phyloP scores from a whole-genome alignment of 495 filamentous ascomycete species.

The Xylaria nigripes region DNA sequence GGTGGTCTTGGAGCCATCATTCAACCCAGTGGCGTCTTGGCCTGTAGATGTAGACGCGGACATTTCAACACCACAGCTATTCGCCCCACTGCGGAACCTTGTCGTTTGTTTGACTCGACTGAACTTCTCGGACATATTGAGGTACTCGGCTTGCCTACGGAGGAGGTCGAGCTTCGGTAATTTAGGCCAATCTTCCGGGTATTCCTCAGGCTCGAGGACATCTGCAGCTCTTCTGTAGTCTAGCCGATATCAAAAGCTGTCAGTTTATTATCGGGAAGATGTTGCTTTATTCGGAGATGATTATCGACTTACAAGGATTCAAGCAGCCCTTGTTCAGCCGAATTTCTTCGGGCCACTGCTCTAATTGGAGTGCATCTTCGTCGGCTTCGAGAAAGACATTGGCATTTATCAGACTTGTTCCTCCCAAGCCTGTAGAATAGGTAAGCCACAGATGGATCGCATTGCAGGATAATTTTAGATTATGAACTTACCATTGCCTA shows the following conservation, averaged over 20 bases:
- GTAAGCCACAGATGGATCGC: background rate
- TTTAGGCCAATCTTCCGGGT: slow-evolving; percentile 48
- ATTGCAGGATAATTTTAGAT: background rate
- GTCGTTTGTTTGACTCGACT: slow-evolving; percentile 53
- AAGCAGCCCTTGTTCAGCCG: slow-evolving; percentile 35
- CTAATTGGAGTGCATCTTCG: slow-evolving; percentile 42
- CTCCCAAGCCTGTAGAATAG: slow-evolving; percentile 45
- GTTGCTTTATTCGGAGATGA: background rate
- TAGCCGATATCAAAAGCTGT: slow-evolving; percentile 12
- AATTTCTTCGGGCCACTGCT: slow-evolving; percentile 54
- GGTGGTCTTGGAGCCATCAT: slow-evolving; percentile 60
- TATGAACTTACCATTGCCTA: slow-evolving; percentile 49
- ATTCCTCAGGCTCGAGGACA: slow-evolving; percentile 52
- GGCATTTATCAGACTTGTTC: slow-evolving; percentile 57
- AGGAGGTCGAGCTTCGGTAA: slow-evolving; percentile 52
- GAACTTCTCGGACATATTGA: slow-evolving; percentile 48
- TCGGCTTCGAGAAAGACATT: slow-evolving; percentile 61
- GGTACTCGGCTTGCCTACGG: slow-evolving; percentile 42
- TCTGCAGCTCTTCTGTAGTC: slow-evolving; percentile 49
- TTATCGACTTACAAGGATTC: slow-evolving; percentile 41
- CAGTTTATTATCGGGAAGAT: background rate
- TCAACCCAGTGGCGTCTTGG: slow-evolving; percentile 55
- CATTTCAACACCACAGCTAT: slow-evolving; percentile 57
- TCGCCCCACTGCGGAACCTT: slow-evolving; percentile 50
- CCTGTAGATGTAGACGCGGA: slow-evolving; percentile 49